Evolutionary conservation across 805 yeast species (phyloP), one percentile per base, ranked within the genome.

Genomic region (Danielozyma ontarioensis): DNA sequence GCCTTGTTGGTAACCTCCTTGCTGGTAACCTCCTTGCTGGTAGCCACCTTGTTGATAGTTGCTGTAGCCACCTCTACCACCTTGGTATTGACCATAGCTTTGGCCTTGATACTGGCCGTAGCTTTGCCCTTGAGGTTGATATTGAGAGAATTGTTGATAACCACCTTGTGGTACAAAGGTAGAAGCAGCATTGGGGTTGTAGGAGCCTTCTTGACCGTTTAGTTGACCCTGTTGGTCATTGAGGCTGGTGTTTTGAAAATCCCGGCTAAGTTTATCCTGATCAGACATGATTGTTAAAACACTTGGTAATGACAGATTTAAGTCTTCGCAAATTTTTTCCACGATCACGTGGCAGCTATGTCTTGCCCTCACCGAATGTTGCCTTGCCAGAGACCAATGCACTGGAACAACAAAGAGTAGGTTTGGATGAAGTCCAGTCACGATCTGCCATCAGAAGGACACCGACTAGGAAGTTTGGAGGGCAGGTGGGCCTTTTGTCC

Each of bases 171-270:
- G 77, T 35, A 72, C 74, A 55, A 75, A 74, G 11, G 73, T 31
- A 40, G 67, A 66, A 8, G 72, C 72, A 25, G 62, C 64, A 41
- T 62, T 66, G 19, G 83, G 77, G 45, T 78, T 73, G 57, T 50
- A 76, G 31, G 52, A 29, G 13, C 27, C 24, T 12, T 28, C 15
- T 8, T 27, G 35, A 21, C 31, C 44, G 26, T 43, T 45, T 28
- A 36, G 50, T 19, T 43, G 42, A 39, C 36, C 36, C 27, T 40
- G 45, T 13, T 25, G 22, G 22, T 45, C 55, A 19, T 53, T 58
- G 42, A 73, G 37, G 36, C 64, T 59, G 38, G 69, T 45, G 42
- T 70, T 63, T 41, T 62, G 68, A 47, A 74, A 49, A 43, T 65
- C 69, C 40, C 63, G 59, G 29, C 65, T 51, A 59, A 72, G 56